These are phyloP conservation scores for Leccinum arenicola DNA, from an alignment of 768 basidiomycete species.

Conservation along the genomic window DNA sequence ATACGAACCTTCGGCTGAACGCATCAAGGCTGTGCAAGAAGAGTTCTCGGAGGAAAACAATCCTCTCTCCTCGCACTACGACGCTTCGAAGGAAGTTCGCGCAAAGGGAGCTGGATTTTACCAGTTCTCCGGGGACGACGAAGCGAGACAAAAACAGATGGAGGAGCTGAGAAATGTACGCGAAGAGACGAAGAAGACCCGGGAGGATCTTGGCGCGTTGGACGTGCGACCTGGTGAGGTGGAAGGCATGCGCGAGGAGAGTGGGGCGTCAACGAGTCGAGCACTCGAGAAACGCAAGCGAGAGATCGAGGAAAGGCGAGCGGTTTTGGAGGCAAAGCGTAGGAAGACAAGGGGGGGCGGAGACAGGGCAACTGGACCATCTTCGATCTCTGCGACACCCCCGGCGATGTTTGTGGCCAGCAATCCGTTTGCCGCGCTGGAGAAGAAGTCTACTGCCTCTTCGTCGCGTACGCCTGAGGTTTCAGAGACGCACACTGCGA, in stretches of 20 bases:
- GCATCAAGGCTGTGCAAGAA: slow-evolving; percentile 70
- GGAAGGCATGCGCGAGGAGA: slow-evolving; percentile 64
- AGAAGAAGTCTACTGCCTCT: slow-evolving; percentile 30
- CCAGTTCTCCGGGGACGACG: slow-evolving; percentile 86
- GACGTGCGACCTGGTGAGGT: slow-evolving; percentile 67
- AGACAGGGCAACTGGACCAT: not conserved
- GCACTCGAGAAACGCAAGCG: slow-evolving; percentile 67
- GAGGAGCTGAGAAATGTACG: slow-evolving; percentile 68
- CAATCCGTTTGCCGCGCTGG: slow-evolving; percentile 54
- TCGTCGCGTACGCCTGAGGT: slow-evolving; percentile 19
- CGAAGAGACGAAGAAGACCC: slow-evolving; percentile 65
- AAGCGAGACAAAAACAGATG: slow-evolving; percentile 75
- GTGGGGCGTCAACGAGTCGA: slow-evolving; percentile 40
- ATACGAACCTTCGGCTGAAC: slow-evolving; percentile 81
- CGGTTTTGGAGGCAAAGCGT: slow-evolving; percentile 63
- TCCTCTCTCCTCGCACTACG: slow-evolving; percentile 76
- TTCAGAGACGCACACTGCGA: slow-evolving; percentile 25
- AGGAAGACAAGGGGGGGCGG: slow-evolving; percentile 41
- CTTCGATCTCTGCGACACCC: not conserved
- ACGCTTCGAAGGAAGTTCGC: slow-evolving; percentile 78
- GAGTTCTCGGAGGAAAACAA: slow-evolving; percentile 65
- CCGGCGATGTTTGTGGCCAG: slow-evolving; percentile 14
- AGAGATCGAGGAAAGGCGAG: slow-evolving; percentile 64
- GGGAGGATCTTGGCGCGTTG: slow-evolving; percentile 58
- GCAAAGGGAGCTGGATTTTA: slow-evolving; percentile 90